Percentiles rank a stretch among this genome's conserved stretches.
phyloP scores from a whole-genome alignment of 257 asterid species.

The Solanum ossicruentum region DNA sequence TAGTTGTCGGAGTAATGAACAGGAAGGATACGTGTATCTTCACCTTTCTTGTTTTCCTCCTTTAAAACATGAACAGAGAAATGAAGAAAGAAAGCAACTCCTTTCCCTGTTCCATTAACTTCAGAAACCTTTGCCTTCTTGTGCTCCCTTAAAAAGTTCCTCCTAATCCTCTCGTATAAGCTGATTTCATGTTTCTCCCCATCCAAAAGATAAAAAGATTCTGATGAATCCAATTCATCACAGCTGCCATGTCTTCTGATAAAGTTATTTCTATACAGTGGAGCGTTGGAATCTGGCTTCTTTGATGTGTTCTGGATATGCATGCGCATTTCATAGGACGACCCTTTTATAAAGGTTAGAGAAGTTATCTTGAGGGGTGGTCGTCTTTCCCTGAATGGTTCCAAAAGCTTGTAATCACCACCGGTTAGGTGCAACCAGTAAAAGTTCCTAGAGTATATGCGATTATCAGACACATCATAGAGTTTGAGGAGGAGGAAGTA shows the following conservation, averaged over 20 bases:
- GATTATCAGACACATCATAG: slow-evolving; percentile 32
- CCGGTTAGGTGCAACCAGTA: slow-evolving; percentile 82
- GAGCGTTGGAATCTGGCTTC: slow-evolving; percentile 29
- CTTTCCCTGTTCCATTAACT: slow-evolving; percentile 42
- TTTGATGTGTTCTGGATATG: slow-evolving; percentile 53
- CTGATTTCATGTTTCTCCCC: slow-evolving; percentile 14
- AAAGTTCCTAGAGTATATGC: slow-evolving; percentile 77
- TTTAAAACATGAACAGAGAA: slow-evolving; percentile 60
- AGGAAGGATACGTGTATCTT: slow-evolving; percentile 73
- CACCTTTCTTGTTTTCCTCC: slow-evolving; percentile 23
- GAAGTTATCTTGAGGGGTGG: slow-evolving; percentile 52
- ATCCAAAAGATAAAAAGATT: background rate
- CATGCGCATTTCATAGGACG: slow-evolving; percentile 54
- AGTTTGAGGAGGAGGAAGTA: slow-evolving; percentile 93
- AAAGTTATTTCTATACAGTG: slow-evolving; percentile 17
- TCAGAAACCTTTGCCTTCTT: slow-evolving; percentile 21
- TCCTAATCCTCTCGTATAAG: slow-evolving; percentile 26
- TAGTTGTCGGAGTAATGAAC: slow-evolving; percentile 93
- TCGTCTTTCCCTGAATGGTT: slow-evolving; percentile 43
- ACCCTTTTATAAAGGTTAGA: slow-evolving; percentile 37
- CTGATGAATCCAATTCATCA: slow-evolving; percentile 2
- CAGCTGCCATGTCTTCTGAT: background rate
- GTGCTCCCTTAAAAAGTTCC: slow-evolving; percentile 13
- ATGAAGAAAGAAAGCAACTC: slow-evolving; percentile 84
- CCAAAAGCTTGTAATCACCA: slow-evolving; percentile 72